Conservation (phyloP, 129 eudicot genomes). For the Pulicaria dysenterica region DNA sequence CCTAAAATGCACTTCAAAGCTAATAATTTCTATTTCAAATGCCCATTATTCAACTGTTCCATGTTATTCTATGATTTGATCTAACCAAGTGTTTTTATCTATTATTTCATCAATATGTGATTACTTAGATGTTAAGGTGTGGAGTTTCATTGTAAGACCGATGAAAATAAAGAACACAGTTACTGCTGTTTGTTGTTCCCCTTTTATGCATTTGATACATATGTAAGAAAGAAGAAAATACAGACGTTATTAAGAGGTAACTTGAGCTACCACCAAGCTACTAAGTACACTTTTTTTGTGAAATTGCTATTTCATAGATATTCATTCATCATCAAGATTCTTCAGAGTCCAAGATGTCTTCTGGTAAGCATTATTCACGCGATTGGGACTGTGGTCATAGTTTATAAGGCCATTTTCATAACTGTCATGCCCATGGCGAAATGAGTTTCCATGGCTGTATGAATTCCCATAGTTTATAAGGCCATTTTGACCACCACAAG, state of each 20-base stretch:
- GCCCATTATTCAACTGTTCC: too few species aligned
- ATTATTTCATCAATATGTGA: too few species aligned
- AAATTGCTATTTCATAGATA: slow-evolving; percentile 5
- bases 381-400: slow-evolving; percentile 12
- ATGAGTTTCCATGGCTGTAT: slow-evolving; percentile 20
- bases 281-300: slow-evolving; percentile 1
- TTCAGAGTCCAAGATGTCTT: slow-evolving; percentile 35
- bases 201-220: too few species aligned
- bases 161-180: too few species aligned
- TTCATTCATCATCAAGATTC: slow-evolving; percentile 37
- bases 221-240: not conserved
- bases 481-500: not conserved
- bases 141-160: too few species aligned
- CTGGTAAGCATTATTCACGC: slow-evolving; percentile 24
- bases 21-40: too few species aligned
- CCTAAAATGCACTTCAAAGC: too few species aligned
- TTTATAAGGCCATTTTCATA: slow-evolving; percentile 25
- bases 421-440: slow-evolving; percentile 13
- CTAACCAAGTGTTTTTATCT: too few species aligned
- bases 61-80: too few species aligned
- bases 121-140: too few species aligned
- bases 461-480: not conserved
- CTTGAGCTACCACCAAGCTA: not conserved
- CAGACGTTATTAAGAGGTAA: slow-evolving; percentile 27
- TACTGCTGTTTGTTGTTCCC: too few species aligned